Base-by-base conservation (phyloP, 768 basidiomycete genomes). In the Tephrocybe sp. region DNA sequence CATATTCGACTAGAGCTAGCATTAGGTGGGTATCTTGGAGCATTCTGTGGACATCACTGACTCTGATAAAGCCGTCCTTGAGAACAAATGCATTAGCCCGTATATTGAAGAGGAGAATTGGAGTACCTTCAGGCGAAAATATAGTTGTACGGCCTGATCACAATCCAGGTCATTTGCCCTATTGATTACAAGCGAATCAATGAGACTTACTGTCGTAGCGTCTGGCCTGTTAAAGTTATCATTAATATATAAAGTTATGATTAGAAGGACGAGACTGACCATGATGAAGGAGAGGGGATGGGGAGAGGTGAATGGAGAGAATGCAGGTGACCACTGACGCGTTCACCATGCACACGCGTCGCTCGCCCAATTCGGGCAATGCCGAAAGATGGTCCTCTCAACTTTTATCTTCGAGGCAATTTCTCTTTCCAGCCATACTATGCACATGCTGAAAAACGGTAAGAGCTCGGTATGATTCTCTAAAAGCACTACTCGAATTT, bases 1-100 rank as follows among this genome's bases (percentile, higher is more conserved):
- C 96, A 81, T 99, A 99, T 75, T 99, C 96, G 75, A 98, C 96
- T 96, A n/a, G 60, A 7, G 26, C 21, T 54, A 21, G 21, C 47
- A 39, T 44, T 32, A 52, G 37, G 37, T 41, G 56, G 18, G 46
- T 39, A 25, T 31, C 38, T 42, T 16, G 11, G 22, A 36, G 31
- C 43, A 39, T 45, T 39, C 41, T 5, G 8, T 26, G 34, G 9
- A 34, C 28, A 32, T 54, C 46, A 68, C 87, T 69, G 64, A 95
- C 94, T 94, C 77, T 99, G 96, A 70, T 96, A 98, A 48, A 99
- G 74, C 54, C 96, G 92, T 58, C 94, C 94, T 97, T 56, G n/a
- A 51, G 16, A 59, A 39, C n/a, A 9, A 39, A 49, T 51, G 31
- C 52, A 41, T 45, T 41, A 53, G 18, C 51, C 7, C 32, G 49